These are phyloP conservation scores for Diaporthe capsici DNA, from an alignment of 2,329 filamentous ascomycete species.

Conservation along the genomic window DNA sequence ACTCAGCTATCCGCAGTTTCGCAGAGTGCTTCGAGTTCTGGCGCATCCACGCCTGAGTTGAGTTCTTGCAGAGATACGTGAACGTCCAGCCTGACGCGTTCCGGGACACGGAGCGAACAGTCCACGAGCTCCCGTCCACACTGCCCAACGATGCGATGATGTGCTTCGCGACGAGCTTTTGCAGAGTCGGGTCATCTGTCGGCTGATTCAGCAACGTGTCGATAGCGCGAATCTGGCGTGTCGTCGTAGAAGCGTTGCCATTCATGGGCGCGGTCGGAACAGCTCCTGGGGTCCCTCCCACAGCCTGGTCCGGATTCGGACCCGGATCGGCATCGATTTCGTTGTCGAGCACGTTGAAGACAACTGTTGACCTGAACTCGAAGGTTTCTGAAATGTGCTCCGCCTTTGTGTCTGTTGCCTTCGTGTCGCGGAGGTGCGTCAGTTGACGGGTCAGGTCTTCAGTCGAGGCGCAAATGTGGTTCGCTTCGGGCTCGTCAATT, in stretches of 20 bases:
- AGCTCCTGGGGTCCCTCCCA: constrained; percentile 52
- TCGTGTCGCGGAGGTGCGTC: constrained; percentile 56
- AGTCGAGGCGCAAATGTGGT: constrained; percentile 53
- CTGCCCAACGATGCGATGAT: constrained; percentile 60
- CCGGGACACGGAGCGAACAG: constrained; percentile 59
- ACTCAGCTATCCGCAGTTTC: constrained; percentile 62
- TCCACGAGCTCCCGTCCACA: constrained; percentile 66
- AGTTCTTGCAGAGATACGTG: constrained; percentile 67
- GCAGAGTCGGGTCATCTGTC: constrained; percentile 61
- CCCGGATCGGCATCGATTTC: constrained; percentile 54
- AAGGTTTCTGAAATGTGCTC: constrained; percentile 64
- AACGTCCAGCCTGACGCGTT: constrained; percentile 66
- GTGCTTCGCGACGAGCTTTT: constrained; percentile 64
- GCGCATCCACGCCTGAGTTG: constrained; percentile 64
- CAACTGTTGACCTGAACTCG: constrained; percentile 60
- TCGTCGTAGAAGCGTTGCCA: constrained; percentile 37
- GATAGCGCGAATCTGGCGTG: constrained; percentile 58
- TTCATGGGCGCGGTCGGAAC: constrained; percentile 42
- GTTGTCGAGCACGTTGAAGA: constrained; percentile 57
- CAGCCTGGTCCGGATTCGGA: constrained; percentile 46
- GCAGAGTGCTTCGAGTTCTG: constrained; percentile 58
- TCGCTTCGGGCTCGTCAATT: constrained; percentile 47
- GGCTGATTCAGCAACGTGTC: constrained; percentile 66
- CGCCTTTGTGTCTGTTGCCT: constrained; percentile 62
- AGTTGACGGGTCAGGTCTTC: constrained; percentile 65